Base-by-base conservation (phyloP, 2,329 filamentous ascomycete genomes). In the Trichoderma simmonsii region DNA sequence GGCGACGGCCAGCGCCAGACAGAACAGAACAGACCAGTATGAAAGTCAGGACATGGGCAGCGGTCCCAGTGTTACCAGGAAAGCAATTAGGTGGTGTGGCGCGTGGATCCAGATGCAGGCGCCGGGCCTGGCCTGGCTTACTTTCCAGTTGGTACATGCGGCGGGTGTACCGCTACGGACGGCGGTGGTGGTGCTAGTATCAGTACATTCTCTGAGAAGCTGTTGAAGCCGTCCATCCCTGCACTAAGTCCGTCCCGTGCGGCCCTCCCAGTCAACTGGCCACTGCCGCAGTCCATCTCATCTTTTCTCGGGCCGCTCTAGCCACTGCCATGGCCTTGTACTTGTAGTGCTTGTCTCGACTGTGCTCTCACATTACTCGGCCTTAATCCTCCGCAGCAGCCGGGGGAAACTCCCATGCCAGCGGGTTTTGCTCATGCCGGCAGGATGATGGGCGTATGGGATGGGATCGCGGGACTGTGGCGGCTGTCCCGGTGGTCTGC, bases 201-300 rank as follows among this genome's bases (percentile, higher is more conserved):
- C n/a, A n/a, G n/a, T n/a, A n/a, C n/a, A n/a, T n/a, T n/a, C n/a
- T n/a, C n/a, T n/a, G n/a, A n/a, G n/a, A n/a, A n/a, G 51, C 51
- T 18, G 21, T 43, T 43, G 39, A 43, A 43, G 39, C 15, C 15
- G 39, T 57, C 21, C 48, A 54, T 68, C 65, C 65, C 65, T n/a
- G 56, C 18, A 59, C 56, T 57, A 57, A 60, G 28, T 21, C 56
- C 56, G 43, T 51, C 43, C 43, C 43, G 43, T 51, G 62, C 48
- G 62, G 59, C 59, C 59, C 32, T 61, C 63, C 39, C 62, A 43
- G 12, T n/a, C 39, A 54, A 56, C 64, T 67, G 64, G 64, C 65
- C 65, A 68, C 54, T 68, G 65, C 65, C 65, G 66, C 34, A 51
- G 56, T 43, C 56, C 36, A 69, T 69, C 66, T 68, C 65, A 68